These are phyloP conservation scores for Stemphylium beticola DNA, from an alignment of 2,329 filamentous ascomycete genomes.

Conservation along the genomic window DNA sequence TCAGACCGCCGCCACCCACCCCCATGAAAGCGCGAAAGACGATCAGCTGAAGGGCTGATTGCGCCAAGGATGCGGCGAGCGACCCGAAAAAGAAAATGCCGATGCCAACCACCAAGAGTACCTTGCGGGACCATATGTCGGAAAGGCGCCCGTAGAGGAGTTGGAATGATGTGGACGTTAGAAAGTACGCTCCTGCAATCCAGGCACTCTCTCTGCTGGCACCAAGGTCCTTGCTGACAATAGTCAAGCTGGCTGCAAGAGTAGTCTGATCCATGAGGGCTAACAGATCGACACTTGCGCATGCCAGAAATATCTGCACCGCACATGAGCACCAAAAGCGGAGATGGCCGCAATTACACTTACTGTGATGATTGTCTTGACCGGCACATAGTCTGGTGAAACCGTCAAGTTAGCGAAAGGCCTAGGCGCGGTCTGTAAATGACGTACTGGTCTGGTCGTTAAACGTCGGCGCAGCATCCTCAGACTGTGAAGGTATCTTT, in stretches of 20 bases:
- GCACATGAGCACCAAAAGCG: constrained; percentile 1
- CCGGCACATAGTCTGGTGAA: constrained; percentile 23
- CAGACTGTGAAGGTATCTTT: background rate
- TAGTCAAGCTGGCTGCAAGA: constrained; percentile 29
- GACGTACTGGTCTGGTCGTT: constrained; percentile 28
- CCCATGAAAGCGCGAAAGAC: constrained; percentile 66
- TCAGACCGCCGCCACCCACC: constrained; percentile 67
- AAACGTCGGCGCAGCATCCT: constrained; percentile 11
- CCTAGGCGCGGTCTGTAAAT: background rate
- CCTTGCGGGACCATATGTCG: constrained; percentile 61
- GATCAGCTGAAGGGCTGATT: constrained; percentile 61
- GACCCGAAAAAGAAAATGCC: constrained; percentile 56
- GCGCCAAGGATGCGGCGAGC: constrained; percentile 62
- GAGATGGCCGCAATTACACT: background rate
- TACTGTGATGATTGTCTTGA: constrained; percentile 28
- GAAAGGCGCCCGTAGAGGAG: constrained; percentile 69
- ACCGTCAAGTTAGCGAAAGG: background rate
- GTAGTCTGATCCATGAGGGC: constrained; percentile 32
- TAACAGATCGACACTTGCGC: constrained; percentile 29
- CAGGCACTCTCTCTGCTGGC: constrained; percentile 59
- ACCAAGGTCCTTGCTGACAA: constrained; percentile 40
- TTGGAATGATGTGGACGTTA: constrained; percentile 68
- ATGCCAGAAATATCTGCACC: constrained; percentile 29
- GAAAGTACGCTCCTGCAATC: constrained; percentile 61
- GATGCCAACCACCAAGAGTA: constrained; percentile 59